Base-by-base conservation (phyloP, 306 rosid species). In the Malus orientalis region DNA sequence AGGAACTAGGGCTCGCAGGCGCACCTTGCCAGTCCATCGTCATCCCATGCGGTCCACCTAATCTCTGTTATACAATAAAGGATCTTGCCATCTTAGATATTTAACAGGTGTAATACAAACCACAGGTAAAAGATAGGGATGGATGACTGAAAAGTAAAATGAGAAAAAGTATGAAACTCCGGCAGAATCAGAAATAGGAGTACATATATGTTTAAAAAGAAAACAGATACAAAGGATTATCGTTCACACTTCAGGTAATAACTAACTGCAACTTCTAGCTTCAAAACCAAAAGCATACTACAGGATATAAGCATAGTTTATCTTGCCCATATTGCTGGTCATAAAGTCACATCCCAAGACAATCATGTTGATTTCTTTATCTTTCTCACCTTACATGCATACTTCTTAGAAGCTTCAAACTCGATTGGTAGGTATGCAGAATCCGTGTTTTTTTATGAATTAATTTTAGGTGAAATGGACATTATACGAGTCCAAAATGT, bases 21-120 rank as follows among this genome's bases (percentile, higher is more conserved):
- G 96, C 97, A 59, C 98, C 85, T 89, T 93, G 98, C 98, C 98
- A 93, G 83, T 93, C 98, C 98, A 93, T 93, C 60, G 97, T 88
- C 98, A 88, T 90, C 67, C 97, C 97, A 51, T 90, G 87, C 1
- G 92, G 87, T 78, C 93, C 92, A 80, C 89, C 79, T 84, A 91
- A 77, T 87, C 98, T 90, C 96, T 93, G 88, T 66, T 51, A 86
- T 36, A 11, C 36, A 69, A 16, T 49, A 79, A 78, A 78, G 38
- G 58, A 19, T 16, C 23, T 33, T 29, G 36, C 7, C 29, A 29
- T 42, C 32, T 29, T 32, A 23, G 68, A 33, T 1, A 29, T 30
- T 55, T 62, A 44, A 32, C n/a, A 54, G 27, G 54, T 9, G 27
- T 27, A 62, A 42, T 19, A 47, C 38, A 36, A 77, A 69, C 5